These are phyloP conservation scores for Acidiella bohemica DNA, from an alignment of 495 filamentous ascomycete genomes.

Conservation along the genomic window DNA sequence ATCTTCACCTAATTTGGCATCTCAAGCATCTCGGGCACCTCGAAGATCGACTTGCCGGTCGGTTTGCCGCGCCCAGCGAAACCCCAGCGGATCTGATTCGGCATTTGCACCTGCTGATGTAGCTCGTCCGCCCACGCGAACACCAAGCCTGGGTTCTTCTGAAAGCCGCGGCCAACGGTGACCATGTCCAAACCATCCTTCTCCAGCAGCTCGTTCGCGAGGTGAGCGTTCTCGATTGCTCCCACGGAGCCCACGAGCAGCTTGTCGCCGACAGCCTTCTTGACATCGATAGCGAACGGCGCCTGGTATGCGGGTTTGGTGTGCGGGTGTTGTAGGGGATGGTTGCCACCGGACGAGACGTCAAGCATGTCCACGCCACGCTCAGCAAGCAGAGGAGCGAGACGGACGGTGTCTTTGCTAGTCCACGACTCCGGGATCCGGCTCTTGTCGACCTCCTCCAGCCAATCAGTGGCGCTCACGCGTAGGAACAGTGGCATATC, in stretches of 20 bases:
- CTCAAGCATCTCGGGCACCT: constrained; percentile 1
- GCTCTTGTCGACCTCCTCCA: constrained; percentile 34
- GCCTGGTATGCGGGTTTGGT: constrained; percentile 50
- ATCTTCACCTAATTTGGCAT: too few species aligned
- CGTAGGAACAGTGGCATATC: constrained; percentile 29
- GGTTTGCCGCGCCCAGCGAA: background rate
- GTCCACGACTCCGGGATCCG: constrained; percentile 40
- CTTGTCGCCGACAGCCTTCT: constrained; percentile 49
- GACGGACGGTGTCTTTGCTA: constrained; percentile 39
- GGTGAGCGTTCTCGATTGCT: constrained; percentile 41
- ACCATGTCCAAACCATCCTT: constrained; percentile 45
- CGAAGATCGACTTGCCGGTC: constrained; percentile 3
- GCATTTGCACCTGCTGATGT: constrained; percentile 45
- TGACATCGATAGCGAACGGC: constrained; percentile 47
- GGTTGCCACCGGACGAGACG: constrained; percentile 47
- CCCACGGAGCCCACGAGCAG: constrained; percentile 48
- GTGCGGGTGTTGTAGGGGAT: constrained; percentile 45
- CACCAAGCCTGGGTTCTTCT: constrained; percentile 55
- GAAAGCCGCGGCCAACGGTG: constrained; percentile 50
- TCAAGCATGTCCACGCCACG: constrained; percentile 52
- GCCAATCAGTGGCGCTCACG: constrained; percentile 29
- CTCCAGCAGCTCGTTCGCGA: constrained; percentile 43
- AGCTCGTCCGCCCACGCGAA: constrained; percentile 59
- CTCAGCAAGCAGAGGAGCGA: constrained; percentile 40
- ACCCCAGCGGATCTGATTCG: constrained; percentile 56